These are phyloP conservation scores for Plasmodium vinckei DNA, from an alignment of 169 alveolate genomes.

Conservation along the genomic window DNA sequence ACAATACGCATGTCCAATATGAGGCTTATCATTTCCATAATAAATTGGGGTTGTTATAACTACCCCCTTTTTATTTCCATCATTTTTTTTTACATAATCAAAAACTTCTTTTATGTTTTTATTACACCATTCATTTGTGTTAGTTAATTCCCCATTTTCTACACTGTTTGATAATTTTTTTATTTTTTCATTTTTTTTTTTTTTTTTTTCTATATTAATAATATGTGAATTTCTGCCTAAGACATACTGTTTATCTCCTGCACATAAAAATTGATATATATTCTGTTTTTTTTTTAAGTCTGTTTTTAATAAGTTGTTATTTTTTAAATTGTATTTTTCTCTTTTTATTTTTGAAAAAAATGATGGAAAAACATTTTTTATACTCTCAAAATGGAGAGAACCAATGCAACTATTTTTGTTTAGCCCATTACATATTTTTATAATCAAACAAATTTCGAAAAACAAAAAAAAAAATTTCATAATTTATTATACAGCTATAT, in stretches of 20 bases:
- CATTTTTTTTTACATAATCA: background rate
- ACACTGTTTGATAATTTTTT: background rate
- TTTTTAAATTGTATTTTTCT: background rate
- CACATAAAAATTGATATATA: background rate
- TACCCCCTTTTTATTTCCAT: background rate
- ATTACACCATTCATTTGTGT: background rate
- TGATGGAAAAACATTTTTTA: slow-evolving; percentile 74
- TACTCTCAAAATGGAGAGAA: background rate
- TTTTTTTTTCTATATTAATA: background rate
- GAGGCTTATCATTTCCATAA: slow-evolving; percentile 84
- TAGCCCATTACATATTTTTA: slow-evolving; percentile 4
- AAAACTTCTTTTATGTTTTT: no score
- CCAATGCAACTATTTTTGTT: background rate
- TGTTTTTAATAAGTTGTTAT: background rate
- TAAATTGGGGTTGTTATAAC: slow-evolving; percentile 77
- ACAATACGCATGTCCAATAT: slow-evolving; percentile 87
- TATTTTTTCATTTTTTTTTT: background rate
- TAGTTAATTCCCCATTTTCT: background rate
- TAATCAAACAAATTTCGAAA: slow-evolving; percentile 11
- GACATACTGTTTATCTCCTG: background rate
- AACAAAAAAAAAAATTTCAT: slow-evolving; percentile 12
- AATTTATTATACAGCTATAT: slow-evolving; percentile 9
- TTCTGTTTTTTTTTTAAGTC: background rate
- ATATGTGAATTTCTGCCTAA: background rate
- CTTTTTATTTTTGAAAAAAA: background rate